phyloP scores from a whole-genome alignment of 129 eudicot genomes.

The Erigeron canadensis region DNA sequence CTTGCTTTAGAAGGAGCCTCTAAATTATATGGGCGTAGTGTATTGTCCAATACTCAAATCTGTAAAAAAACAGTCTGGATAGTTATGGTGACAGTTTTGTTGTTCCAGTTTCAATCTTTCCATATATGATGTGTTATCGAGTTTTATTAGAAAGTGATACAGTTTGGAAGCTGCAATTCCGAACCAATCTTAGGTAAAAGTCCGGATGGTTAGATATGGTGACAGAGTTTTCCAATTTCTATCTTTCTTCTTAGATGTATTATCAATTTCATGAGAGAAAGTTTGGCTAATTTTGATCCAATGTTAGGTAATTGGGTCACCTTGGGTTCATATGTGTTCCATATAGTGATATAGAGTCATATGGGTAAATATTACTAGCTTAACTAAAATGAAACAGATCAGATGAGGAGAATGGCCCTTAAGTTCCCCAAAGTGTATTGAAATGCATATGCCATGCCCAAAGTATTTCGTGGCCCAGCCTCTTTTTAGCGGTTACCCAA shows the following conservation, averaged over 20 bases:
- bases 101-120: background rate
- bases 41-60: slow-evolving; percentile 15
- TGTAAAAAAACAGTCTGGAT: slow-evolving; percentile 2
- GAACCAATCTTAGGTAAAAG: background rate
- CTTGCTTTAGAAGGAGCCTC: background rate
- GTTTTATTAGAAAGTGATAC: slow-evolving; percentile 4
- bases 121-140: slow-evolving; percentile 4
- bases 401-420: background rate
- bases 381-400: background rate
- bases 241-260: slow-evolving; percentile 11
- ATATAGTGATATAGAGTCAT: background rate
- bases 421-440: slow-evolving; percentile 3
- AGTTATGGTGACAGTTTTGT: slow-evolving; percentile 10
- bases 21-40: background rate
- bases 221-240: background rate
- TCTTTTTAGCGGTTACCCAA: background rate
- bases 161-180: background rate
- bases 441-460: background rate
- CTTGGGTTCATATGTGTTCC: background rate
- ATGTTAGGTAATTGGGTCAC: background rate
- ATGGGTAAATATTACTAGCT: background rate
- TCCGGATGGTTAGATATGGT: background rate
- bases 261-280: slow-evolving; percentile 13
- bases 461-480: background rate
- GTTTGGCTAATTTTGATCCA: background rate